Percentiles rank a stretch among this genome's conserved stretches.
Conservation (phyloP, 176 grass and related monocot genomes). For the Hyparrhenia diplandra region DNA sequence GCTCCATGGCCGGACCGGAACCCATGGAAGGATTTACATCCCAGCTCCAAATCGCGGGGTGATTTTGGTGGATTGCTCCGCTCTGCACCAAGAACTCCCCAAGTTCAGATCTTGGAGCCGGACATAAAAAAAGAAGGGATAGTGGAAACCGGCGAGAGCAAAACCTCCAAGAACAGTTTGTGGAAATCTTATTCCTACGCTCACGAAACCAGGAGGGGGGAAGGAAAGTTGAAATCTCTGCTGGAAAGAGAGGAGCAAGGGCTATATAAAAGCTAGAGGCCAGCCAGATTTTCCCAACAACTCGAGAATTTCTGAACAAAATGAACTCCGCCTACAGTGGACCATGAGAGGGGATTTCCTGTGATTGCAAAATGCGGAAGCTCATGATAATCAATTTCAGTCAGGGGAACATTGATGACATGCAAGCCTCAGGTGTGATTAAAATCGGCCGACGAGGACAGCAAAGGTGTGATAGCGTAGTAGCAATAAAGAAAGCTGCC, state of each 20-base stretch:
- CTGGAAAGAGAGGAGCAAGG: not conserved
- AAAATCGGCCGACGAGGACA: constrained; percentile 30
- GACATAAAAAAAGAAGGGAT: not conserved
- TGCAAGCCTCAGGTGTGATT: constrained; percentile 12
- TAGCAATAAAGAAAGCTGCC: constrained; percentile 27
- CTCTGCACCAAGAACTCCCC: constrained; percentile 7
- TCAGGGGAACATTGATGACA: constrained; percentile 29
- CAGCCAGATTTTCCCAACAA: not conserved
- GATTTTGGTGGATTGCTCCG: not conserved
- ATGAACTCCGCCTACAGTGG: constrained; percentile 33
- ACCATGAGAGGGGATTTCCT: constrained; percentile 30
- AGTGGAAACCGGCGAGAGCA: not conserved
- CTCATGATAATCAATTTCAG: constrained; percentile 23
- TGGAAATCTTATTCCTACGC: not conserved
- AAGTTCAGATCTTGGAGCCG: constrained; percentile 37
- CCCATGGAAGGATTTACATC: constrained; percentile 22
- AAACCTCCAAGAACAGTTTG: constrained; percentile 18
- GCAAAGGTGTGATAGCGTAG: not conserved
- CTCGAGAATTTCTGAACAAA: not conserved
- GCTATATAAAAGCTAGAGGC: not conserved
- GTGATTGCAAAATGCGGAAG: constrained; percentile 16
- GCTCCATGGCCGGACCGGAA: constrained; percentile 2
- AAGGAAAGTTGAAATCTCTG: constrained; percentile 6
- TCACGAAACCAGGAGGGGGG: not conserved
- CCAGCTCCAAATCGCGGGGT: constrained; percentile 6